Evolutionary conservation across 1,139 yeast species (phyloP).

Genomic region (Blastobotrys malaysiensis): DNA sequence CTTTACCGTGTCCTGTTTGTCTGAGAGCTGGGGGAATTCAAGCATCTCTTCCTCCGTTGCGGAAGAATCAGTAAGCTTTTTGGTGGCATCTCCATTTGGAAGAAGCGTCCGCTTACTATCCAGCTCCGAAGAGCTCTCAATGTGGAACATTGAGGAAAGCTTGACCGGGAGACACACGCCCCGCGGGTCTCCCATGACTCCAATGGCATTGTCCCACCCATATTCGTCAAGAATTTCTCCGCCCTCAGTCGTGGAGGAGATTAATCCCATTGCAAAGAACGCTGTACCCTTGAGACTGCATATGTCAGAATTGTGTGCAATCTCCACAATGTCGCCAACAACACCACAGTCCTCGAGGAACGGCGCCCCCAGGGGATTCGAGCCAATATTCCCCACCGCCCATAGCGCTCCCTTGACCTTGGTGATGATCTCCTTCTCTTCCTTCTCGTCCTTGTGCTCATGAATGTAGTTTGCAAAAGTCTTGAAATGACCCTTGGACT

Average conservation of each 20-base stretch:
- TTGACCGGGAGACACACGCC: conserved; percentile 37
- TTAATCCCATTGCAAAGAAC: conserved; percentile 69
- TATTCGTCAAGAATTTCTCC: conserved; percentile 78
- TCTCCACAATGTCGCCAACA: conserved; percentile 49
- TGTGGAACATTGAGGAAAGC: conserved; percentile 17
- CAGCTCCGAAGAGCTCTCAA: conserved; percentile 1
- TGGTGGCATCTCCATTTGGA: neutral
- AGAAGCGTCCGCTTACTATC: neutral
- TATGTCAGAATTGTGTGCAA: conserved; percentile 50
- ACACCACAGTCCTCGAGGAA: conserved; percentile 57
- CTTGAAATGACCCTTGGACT: conserved; percentile 44
- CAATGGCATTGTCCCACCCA: conserved; percentile 64
- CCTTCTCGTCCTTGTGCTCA: conserved; percentile 30
- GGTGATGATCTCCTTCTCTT: conserved; percentile 30
- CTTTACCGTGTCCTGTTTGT: conserved; percentile 37
- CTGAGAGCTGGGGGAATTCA: conserved; percentile 24
- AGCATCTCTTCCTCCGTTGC: conserved; percentile 22
- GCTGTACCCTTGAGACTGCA: conserved; percentile 72
- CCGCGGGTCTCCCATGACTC: conserved; percentile 47
- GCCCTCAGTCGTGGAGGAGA: conserved; percentile 72
- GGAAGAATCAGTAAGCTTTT: conserved; percentile 21
- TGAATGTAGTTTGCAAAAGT: conserved; percentile 41
- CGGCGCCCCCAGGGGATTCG: conserved; percentile 56
- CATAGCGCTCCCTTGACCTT: conserved; percentile 72
- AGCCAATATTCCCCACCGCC: conserved; percentile 82